Base-by-base conservation (phyloP, 176 grass and related monocot genomes). In the Alopecurus myosuroides region DNA sequence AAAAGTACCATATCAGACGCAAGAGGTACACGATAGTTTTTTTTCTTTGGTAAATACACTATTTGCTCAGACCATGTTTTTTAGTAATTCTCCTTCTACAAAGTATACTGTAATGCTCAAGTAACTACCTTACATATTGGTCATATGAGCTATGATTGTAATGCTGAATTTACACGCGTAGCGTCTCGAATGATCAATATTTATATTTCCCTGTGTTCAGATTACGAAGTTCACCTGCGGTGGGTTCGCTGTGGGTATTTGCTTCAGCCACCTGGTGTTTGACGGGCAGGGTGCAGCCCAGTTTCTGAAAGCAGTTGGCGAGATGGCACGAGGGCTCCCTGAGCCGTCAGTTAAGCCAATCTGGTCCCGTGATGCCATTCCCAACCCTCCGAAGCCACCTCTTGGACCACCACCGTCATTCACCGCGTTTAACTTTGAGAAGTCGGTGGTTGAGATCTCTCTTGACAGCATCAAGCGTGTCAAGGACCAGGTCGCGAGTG, bases 211-310 rank as follows among this genome's bases (percentile, higher is more conserved):
- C 15, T 42, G 2, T 26, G 13, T 26, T 17, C 70, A 74, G 70
- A 20, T 74, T 46, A 74, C 70, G 7, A 74, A 48, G 70, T 74
- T 74, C 70, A 74, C 1, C 70, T 74, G 70, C 4, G 70, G 70
- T 2, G 70, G 70, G 18, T 74, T 48, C 14, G 70, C 70, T 18
- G 70, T 49, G 3, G 70, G 70, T 15, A 74, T 74, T 49, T 74
- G 70, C 70, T 74, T 74, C 70, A 74, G 70, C 29, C 70, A 74
- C 42, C 42, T 74, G 70, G 70, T 74, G 42, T 74, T 74, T 45
- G 70, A 74, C 15, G 70, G 70, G 8, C 42, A 49, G 40, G 70
- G 70, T 17, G 70, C 70, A 29, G 70, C 70, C 42, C 70, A 74
- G 70, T 74, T 74, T 46, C 42, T 74, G 42, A 74, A 45, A 26